phyloP scores from a whole-genome alignment of 164 flowering plant species.

The Macadamia integrifolia region DNA sequence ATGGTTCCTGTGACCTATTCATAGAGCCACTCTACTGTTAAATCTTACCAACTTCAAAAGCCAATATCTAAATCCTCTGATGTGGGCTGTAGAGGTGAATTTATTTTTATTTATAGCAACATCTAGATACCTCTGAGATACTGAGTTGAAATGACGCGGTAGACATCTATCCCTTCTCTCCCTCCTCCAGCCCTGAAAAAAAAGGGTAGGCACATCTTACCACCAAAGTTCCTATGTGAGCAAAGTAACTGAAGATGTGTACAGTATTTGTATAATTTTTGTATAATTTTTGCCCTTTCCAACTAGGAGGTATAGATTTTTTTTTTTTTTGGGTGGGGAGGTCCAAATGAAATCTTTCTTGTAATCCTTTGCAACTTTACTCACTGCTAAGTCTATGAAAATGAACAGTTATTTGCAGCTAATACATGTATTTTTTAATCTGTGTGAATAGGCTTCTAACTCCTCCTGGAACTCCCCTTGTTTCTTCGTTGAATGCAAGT shows the following conservation, averaged over 20 bases:
- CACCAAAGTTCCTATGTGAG: not conserved
- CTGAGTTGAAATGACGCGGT: not conserved
- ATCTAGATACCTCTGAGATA: no score
- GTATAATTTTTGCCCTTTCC: not conserved
- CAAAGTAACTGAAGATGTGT: not conserved
- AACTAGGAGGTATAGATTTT: not conserved
- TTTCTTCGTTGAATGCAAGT: slow-evolving; percentile 52
- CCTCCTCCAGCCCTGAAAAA: no score
- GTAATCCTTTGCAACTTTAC: no score
- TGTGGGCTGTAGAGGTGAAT: no score
- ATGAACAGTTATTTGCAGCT: slow-evolving; percentile 3
- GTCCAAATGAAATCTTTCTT: no score
- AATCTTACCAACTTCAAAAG: no score
- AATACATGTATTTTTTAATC: not conserved
- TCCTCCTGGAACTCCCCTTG: slow-evolving; percentile 90
- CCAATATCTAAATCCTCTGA: no score
- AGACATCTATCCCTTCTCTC: not conserved
- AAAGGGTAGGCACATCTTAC: not conserved
- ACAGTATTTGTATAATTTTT: not conserved
- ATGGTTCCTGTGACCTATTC: no score
- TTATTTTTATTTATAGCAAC: no score
- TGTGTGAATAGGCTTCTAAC: slow-evolving; percentile 76
- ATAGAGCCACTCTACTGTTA: no score
- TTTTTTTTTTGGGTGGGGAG: not conserved
- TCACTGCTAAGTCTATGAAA: not conserved